Conservation (phyloP, 306 rosid genomes). For the Pterocarpus macrocarpus region DNA sequence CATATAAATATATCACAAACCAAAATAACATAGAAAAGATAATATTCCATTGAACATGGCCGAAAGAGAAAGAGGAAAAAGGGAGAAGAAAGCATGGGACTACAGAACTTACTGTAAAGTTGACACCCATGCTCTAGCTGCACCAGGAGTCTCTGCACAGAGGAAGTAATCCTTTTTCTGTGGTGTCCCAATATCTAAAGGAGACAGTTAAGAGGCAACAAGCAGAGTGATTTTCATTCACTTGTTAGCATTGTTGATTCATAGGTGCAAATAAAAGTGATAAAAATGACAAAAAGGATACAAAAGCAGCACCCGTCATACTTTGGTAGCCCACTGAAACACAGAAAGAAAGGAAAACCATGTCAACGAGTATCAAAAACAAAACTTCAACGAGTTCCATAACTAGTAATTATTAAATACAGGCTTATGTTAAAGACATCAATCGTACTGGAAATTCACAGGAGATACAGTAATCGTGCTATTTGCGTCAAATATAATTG, state of each 20-base stretch:
- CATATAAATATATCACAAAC: background rate
- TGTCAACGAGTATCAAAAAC: conserved; percentile 34
- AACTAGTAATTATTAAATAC: conserved; percentile 9
- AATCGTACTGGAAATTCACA: conserved; percentile 92
- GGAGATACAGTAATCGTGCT: conserved; percentile 94
- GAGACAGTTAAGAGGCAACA: conserved; percentile 57
- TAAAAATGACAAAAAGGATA: conserved; percentile 64
- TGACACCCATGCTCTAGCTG: conserved; percentile 98
- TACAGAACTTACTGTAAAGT: conserved; percentile 84
- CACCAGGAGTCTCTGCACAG: conserved; percentile 98
- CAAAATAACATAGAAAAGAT: background rate
- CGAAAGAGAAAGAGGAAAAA: conserved; percentile 4
- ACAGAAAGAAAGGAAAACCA: conserved; percentile 35
- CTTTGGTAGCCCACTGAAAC: conserved; percentile 83
- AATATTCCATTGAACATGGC: conserved; percentile 10
- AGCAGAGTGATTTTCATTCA: conserved; percentile 9
- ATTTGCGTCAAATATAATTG: conserved; percentile 83
- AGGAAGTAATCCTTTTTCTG: conserved; percentile 97
- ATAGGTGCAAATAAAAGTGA: conserved; percentile 26
- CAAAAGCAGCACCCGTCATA: conserved; percentile 98
- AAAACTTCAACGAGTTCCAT: conserved; percentile 15
- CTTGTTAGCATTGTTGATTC: conserved; percentile 1
- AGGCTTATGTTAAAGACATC: conserved; percentile 30
- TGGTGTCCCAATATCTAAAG: conserved; percentile 91
- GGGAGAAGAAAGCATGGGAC: background rate